Conservation (phyloP, 345 rosid species). For the Zanthoxylum bungeanum region DNA sequence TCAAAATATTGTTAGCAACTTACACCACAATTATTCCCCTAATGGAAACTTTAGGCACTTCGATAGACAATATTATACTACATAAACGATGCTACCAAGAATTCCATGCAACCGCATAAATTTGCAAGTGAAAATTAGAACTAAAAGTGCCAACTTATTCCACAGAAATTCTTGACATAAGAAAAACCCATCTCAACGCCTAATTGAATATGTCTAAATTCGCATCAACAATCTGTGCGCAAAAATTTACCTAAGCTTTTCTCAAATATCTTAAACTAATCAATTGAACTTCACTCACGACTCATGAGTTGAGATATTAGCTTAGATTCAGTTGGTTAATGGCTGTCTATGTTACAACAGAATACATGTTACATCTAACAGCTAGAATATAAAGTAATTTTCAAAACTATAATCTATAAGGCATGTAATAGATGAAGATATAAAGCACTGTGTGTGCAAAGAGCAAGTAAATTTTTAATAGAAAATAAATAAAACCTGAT, state of each 20-base stretch:
- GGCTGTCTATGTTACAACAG: background rate
- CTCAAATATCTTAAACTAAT: constrained; percentile 4
- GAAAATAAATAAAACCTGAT: constrained; percentile 38
- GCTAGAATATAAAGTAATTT: background rate
- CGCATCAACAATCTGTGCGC: background rate
- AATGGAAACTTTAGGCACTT: background rate
- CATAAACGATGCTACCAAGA: background rate
- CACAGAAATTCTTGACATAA: background rate
- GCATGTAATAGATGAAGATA: background rate
- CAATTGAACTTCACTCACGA: background rate
- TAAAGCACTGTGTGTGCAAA: background rate
- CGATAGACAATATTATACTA: background rate
- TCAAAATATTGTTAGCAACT: background rate
- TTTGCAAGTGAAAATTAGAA: background rate
- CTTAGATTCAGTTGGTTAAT: background rate
- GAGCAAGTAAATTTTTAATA: background rate
- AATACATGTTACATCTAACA: background rate
- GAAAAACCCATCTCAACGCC: background rate
- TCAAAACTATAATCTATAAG: background rate
- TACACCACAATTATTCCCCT: background rate
- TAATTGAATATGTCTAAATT: background rate
- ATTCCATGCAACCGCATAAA: background rate
- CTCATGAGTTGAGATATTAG: background rate
- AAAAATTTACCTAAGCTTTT: background rate
- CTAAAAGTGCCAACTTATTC: background rate